phyloP scores from a whole-genome alignment of 1,284 basidiomycete species.

The Malassezia globosa region DNA sequence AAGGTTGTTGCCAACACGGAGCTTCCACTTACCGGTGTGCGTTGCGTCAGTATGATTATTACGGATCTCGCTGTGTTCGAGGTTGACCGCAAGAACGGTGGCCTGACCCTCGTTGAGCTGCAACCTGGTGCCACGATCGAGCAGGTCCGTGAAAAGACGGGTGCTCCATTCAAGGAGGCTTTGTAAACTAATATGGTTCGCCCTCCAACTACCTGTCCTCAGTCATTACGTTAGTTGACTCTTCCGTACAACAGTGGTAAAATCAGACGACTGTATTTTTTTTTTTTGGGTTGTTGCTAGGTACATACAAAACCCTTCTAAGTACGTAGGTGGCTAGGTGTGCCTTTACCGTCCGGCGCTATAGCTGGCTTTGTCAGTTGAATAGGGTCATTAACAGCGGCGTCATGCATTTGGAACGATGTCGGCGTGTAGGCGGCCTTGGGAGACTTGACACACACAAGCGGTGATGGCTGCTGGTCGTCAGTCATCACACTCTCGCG shows the following conservation, averaged over 20 bases:
- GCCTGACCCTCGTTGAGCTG: constrained; percentile 67
- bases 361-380: neutral
- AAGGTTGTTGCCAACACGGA: constrained; percentile 75
- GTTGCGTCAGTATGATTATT: constrained; percentile 76
- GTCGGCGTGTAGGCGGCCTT: neutral
- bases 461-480: neutral
- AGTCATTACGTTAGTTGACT: no score
- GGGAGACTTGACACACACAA: neutral
- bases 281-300: no score
- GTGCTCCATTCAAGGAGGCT: constrained; percentile 59
- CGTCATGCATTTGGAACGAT: neutral
- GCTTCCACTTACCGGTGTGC: constrained; percentile 74
- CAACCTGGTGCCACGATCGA: constrained; percentile 71
- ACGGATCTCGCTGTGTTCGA: constrained; percentile 80
- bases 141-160: constrained; percentile 74
- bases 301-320: no score
- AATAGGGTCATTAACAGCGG: neutral
- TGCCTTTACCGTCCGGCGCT: neutral
- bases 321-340: neutral
- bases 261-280: no score
- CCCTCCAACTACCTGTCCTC: no score
- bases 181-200: constrained; percentile 3
- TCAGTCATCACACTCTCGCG: neutral
- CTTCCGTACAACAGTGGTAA: no score
- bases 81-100: constrained; percentile 63